Conservation (phyloP, 176 grass and related monocot genomes). For the Bonia amplexicaulis region DNA sequence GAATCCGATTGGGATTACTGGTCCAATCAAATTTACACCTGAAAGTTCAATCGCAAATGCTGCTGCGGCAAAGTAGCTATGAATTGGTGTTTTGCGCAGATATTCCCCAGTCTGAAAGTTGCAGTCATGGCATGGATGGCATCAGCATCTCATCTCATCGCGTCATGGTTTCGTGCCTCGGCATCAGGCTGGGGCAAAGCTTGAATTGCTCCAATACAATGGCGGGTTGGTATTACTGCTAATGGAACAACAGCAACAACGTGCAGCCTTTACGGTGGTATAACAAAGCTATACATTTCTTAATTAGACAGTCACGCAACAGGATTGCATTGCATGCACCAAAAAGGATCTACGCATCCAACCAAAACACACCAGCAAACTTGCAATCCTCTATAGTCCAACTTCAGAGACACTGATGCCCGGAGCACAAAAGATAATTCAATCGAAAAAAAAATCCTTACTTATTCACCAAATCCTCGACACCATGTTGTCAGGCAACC, state of each 20-base stretch:
- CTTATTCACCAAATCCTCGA: conserved; percentile 4
- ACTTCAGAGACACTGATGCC: not conserved
- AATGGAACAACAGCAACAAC: not conserved
- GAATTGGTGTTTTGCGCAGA: too few relatives aligned
- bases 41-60: too few relatives aligned
- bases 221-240: not conserved
- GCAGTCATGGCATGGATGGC: too few relatives aligned
- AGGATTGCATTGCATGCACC: not conserved
- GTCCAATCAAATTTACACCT: too few relatives aligned
- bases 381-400: not conserved
- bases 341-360: not conserved
- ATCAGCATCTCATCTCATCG: not conserved
- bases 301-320: not conserved
- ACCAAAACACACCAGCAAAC: not conserved
- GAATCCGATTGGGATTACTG: not conserved
- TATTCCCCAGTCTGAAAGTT: too few relatives aligned
- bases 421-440: not conserved
- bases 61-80: too few relatives aligned
- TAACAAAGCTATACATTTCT: not conserved
- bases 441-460: not conserved
- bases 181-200: too few relatives aligned
- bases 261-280: too few relatives aligned
- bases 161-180: not conserved
- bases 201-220: too few relatives aligned
- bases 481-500: not conserved